phyloP scores from a whole-genome alignment of 208 protist genomes.

The Acanthamoeba polyphaga region DNA sequence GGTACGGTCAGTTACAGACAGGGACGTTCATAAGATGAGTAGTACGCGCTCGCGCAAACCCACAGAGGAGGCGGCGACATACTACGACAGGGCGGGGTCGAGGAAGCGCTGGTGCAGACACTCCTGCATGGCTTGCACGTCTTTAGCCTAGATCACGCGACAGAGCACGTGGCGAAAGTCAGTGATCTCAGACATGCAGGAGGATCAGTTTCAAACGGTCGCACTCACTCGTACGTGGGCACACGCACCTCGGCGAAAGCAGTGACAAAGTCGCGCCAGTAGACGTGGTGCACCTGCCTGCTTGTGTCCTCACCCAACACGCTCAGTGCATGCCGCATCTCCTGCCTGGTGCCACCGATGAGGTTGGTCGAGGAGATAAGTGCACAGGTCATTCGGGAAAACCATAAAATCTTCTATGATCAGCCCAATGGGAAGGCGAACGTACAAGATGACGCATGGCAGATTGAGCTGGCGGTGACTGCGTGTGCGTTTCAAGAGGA shows the following conservation, averaged over 20 bases:
- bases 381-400: neutral
- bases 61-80: neutral
- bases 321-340: constrained; percentile 38
- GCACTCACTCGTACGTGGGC: no score
- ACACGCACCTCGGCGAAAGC: constrained; percentile 10
- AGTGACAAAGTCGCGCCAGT: neutral
- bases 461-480: neutral
- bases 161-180: neutral
- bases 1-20: neutral
- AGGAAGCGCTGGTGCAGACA: constrained; percentile 5
- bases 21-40: neutral
- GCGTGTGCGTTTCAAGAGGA: neutral
- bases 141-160: neutral
- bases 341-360: neutral
- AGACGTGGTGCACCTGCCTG: constrained; percentile 30
- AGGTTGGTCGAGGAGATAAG: no score
- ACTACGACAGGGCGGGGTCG: constrained; percentile 32
- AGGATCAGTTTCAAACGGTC: no score
- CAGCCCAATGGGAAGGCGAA: neutral
- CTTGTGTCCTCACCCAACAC: constrained; percentile 21
- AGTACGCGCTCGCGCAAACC: neutral
- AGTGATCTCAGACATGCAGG: neutral
- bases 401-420: neutral
- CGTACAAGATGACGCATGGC: constrained; percentile 33
- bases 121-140: constrained; percentile 62